Conservation (phyloP, 2,329 filamentous ascomycete species). For the Aspergillus alliaceus region DNA sequence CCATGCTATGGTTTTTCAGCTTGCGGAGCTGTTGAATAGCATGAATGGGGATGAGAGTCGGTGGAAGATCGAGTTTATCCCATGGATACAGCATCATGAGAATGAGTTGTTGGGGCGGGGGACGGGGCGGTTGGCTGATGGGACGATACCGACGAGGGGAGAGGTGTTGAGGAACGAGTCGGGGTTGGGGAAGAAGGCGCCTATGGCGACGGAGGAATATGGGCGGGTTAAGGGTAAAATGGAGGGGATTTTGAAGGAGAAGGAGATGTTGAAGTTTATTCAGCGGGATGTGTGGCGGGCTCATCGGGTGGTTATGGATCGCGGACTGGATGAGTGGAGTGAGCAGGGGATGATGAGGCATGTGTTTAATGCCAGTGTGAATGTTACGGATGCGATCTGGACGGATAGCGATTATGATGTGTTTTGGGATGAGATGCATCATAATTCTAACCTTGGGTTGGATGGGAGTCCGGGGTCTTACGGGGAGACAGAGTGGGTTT, state of each 20-base stretch:
- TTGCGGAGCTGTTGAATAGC: conserved; percentile 22
- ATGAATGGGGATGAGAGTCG: conserved; percentile 22
- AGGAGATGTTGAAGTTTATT: conserved; percentile 19
- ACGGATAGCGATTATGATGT: conserved; percentile 32
- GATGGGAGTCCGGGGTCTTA: conserved; percentile 26
- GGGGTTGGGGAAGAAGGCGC: conserved; percentile 15
- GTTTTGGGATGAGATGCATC: conserved; percentile 36
- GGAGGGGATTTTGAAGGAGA: conserved; percentile 18
- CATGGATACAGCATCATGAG: conserved; percentile 24
- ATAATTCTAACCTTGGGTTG: conserved; percentile 34
- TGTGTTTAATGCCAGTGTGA: conserved; percentile 35
- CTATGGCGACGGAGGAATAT: conserved; percentile 13
- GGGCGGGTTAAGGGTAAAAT: conserved; percentile 11
- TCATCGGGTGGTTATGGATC: conserved; percentile 23
- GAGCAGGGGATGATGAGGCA: conserved; percentile 31
- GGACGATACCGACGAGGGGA: conserved; percentile 23
- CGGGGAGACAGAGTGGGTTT: conserved; percentile 28
- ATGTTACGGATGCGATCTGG: conserved; percentile 40
- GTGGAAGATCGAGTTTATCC: conserved; percentile 29
- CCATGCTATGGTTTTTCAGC: conserved; percentile 25
- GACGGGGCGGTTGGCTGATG: conserved; percentile 22
- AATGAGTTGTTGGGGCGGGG: conserved; percentile 30
- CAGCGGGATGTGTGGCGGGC: conserved; percentile 23
- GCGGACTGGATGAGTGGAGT: conserved; percentile 26
- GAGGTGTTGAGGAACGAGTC: conserved; percentile 19